A percentile compares a stretch with the other conserved stretches of the same genome.
Evolutionary conservation across 2,329 filamentous ascomycete species (phyloP).

Genomic region (Shiraia bambusicola): DNA sequence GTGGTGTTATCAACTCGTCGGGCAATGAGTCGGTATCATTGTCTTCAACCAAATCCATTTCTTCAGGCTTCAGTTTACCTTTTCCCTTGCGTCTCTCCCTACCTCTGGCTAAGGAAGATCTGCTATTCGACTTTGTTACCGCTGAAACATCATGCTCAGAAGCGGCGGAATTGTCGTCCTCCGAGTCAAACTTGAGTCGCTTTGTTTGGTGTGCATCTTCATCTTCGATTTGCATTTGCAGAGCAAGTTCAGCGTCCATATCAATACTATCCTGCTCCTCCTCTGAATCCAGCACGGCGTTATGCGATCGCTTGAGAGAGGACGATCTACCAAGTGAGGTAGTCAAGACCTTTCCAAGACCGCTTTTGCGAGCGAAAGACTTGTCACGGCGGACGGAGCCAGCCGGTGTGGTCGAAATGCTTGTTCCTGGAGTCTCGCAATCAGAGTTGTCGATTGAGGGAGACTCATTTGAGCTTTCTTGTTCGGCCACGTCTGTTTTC

Average conservation of each 20-base stretch:
- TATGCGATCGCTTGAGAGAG: conserved; percentile 29
- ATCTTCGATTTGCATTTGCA: conserved; percentile 57
- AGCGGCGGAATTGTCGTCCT: conserved; percentile 39
- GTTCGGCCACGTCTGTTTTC: conserved; percentile 13
- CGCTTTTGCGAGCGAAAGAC: conserved; percentile 27
- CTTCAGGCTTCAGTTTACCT: conserved; percentile 11
- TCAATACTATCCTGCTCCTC: conserved; percentile 38
- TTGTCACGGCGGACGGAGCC: conserved; percentile 36
- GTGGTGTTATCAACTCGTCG: conserved; percentile 6
- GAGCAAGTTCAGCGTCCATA: conserved; percentile 57
- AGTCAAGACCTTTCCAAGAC: conserved; percentile 18
- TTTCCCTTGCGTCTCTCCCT: no score
- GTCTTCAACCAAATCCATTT: conserved; percentile 2
- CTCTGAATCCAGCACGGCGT: conserved; percentile 26
- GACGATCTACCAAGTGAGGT: conserved; percentile 16
- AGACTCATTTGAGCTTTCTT: conserved; percentile 32
- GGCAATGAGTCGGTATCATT: conserved; percentile 9
- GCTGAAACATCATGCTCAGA: conserved; percentile 7
- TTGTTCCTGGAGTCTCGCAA: conserved; percentile 65
- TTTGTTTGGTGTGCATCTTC: conserved; percentile 46
- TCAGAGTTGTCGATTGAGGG: conserved; percentile 47
- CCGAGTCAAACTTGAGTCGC: conserved; percentile 35
- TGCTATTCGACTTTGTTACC: conserved; percentile 9
- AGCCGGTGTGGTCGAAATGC: conserved; percentile 57
- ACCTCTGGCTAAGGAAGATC: conserved; percentile 20